Conservation (phyloP, 495 filamentous ascomycete genomes). For the Tuber borchii region DNA sequence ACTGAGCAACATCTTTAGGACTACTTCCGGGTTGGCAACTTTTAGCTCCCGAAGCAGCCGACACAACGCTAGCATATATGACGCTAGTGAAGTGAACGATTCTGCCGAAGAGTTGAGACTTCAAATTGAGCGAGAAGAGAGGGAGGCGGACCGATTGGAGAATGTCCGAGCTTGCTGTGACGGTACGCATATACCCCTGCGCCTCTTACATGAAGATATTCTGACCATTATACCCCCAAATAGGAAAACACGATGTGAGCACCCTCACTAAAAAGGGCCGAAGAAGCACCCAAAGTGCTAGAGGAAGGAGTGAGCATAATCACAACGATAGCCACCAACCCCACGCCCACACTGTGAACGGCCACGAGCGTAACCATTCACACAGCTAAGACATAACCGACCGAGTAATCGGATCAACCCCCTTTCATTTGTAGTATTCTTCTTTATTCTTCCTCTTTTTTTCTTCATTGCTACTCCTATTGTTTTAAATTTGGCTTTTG, state of each 20-base stretch:
- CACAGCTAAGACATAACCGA: conserved; percentile 21
- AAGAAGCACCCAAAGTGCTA: conserved; percentile 23
- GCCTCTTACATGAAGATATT: conserved; percentile 16
- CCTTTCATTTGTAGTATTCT: conserved; percentile 31
- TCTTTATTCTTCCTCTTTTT: conserved; percentile 10
- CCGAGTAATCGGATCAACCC: conserved; percentile 13
- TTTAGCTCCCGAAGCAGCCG: conserved; percentile 49
- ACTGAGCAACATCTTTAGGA: conserved; percentile 42
- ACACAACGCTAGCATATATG: conserved; percentile 54
- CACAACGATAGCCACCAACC: conserved; percentile 3
- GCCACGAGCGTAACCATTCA: conserved; percentile 27
- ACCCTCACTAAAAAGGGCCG: conserved; percentile 45
- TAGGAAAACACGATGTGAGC: conserved; percentile 71
- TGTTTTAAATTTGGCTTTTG: conserved; percentile 10
- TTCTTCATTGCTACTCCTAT: conserved; percentile 9
- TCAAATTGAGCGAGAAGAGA: conserved; percentile 67
- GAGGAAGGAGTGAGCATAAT: conserved; percentile 21
- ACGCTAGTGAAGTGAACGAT: conserved; percentile 63
- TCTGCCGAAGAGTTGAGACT: conserved; percentile 73
- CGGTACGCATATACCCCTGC: conserved; percentile 54
- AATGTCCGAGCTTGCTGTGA: conserved; percentile 97
- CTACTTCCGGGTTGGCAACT: conserved; percentile 37
- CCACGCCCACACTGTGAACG: conserved; percentile 5
- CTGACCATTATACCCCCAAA: conserved; percentile 34
- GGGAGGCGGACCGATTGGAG: conserved; percentile 69